These are phyloP conservation scores for Hortaea sp. DNA, from an alignment of 2,329 filamentous ascomycete genomes.

Conservation along the genomic window DNA sequence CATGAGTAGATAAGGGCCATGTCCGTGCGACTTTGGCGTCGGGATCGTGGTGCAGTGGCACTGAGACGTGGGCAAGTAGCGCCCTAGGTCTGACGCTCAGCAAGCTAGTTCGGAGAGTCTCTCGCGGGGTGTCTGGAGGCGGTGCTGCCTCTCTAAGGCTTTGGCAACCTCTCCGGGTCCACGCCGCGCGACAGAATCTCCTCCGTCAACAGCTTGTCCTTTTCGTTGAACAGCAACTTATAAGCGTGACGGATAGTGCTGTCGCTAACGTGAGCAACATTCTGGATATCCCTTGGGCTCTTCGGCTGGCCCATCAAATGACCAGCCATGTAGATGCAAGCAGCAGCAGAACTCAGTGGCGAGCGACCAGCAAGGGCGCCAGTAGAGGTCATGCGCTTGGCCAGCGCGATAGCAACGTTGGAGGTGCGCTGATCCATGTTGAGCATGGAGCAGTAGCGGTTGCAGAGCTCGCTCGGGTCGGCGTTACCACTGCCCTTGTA, in stretches of 20 bases:
- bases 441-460: conserved; percentile 80
- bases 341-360: conserved; percentile 84
- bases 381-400: conserved; percentile 64
- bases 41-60: too few relatives aligned
- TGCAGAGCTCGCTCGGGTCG: conserved; percentile 51
- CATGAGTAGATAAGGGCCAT: too few relatives aligned
- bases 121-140: too few relatives aligned
- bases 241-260: conserved; percentile 95
- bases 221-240: conserved; percentile 69
- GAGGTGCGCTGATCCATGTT: conserved; percentile 65
- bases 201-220: conserved; percentile 62
- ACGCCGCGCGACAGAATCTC: conserved; percentile 67
- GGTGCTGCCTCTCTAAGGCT: conserved; percentile 10
- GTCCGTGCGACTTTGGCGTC: too few relatives aligned
- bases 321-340: conserved; percentile 93
- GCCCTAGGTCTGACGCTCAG: too few relatives aligned
- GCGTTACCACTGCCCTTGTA: conserved; percentile 21
- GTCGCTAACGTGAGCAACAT: conserved; percentile 81
- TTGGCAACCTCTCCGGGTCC: conserved; percentile 60
- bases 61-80: too few relatives aligned
- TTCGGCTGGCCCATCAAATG: conserved; percentile 72
- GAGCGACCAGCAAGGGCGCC: conserved; percentile 84
- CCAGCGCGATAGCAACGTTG: conserved; percentile 69
- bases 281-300: conserved; percentile 75
- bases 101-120: too few relatives aligned